Evolutionary conservation across 1,284 basidiomycete genomes (phyloP).

Genomic region (Agroathelia rolfsii): DNA sequence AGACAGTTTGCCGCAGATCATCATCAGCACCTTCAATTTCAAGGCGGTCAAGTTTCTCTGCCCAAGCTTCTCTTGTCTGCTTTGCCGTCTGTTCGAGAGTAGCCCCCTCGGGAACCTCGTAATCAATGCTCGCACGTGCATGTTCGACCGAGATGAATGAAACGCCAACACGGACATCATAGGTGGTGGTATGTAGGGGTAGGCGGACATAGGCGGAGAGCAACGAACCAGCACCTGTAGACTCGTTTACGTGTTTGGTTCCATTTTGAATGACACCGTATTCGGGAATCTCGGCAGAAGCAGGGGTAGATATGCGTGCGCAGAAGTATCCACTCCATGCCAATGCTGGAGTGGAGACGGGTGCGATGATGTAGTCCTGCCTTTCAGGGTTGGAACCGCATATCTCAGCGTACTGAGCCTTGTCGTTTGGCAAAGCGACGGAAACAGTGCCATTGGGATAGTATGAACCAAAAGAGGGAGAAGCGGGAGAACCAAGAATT

Average conservation of each 20-base stretch:
- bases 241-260: constrained; percentile 23
- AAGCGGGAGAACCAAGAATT: constrained; percentile 50
- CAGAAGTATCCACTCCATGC: constrained; percentile 65
- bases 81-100: constrained; percentile 53
- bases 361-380: constrained; percentile 65
- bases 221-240: constrained; percentile 28
- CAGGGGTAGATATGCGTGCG: no score
- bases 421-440: no score
- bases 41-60: constrained; percentile 61
- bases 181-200: constrained; percentile 21
- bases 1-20: constrained; percentile 48
- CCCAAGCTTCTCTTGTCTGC: constrained; percentile 54
- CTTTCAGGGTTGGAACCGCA: constrained; percentile 65
- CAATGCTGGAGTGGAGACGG: constrained; percentile 39
- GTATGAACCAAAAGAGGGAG: constrained; percentile 48
- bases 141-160: constrained; percentile 75
- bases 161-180: constrained; percentile 63
- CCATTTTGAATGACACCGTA: constrained; percentile 43
- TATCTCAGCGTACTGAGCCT: constrained; percentile 41
- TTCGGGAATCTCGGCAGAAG: constrained; percentile 45
- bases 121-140: constrained; percentile 53
- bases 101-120: constrained; percentile 52
- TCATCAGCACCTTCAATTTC: constrained; percentile 44
- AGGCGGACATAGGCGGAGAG: constrained; percentile 58
- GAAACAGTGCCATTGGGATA: constrained; percentile 50